Conservation (phyloP, 768 basidiomycete genomes). For the Termitomyces sp. region DNA sequence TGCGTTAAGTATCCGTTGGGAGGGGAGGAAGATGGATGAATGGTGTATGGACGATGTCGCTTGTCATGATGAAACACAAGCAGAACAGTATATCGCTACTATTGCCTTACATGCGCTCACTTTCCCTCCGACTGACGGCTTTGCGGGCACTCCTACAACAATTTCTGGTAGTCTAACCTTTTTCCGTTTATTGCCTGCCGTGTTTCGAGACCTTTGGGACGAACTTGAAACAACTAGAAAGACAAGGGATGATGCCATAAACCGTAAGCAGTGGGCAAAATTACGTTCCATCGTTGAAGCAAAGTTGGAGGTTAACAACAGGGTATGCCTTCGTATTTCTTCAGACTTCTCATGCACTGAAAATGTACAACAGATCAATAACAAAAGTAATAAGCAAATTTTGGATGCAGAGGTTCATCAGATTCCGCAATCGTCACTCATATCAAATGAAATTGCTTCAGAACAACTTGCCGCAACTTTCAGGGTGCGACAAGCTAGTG, state of each 20-base stretch:
- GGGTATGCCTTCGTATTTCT: constrained; percentile 26
- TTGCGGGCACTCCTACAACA: constrained; percentile 39
- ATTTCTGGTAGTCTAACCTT: constrained; percentile 51
- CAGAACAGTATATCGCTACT: constrained; percentile 86
- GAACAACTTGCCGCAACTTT: constrained; percentile 58
- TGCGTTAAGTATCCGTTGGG: constrained; percentile 70
- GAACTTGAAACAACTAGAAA: constrained; percentile 71
- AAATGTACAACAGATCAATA: constrained; percentile 14
- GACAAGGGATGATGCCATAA: constrained; percentile 50
- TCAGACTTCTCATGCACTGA: constrained; percentile 1
- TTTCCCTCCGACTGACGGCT: constrained; percentile 58
- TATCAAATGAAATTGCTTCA: constrained; percentile 21
- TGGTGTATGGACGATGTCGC: constrained; percentile 86
- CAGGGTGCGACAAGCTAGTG: constrained; percentile 50
- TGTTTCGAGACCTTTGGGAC: constrained; percentile 89
- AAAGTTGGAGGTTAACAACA: constrained; percentile 41
- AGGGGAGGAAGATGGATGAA: constrained; percentile 46
- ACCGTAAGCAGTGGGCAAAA: constrained; percentile 67
- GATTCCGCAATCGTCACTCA: background rate
- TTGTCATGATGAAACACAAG: constrained; percentile 71
- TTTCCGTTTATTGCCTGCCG: constrained; percentile 73
- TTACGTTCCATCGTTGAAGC: constrained; percentile 56
- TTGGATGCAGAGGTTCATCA: constrained; percentile 9
- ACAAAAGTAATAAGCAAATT: constrained; percentile 16
- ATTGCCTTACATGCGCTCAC: constrained; percentile 78